Evolutionary conservation across 2,329 filamentous ascomycete genomes (phyloP).

Genomic region (Neofusicoccum umdonicola): DNA sequence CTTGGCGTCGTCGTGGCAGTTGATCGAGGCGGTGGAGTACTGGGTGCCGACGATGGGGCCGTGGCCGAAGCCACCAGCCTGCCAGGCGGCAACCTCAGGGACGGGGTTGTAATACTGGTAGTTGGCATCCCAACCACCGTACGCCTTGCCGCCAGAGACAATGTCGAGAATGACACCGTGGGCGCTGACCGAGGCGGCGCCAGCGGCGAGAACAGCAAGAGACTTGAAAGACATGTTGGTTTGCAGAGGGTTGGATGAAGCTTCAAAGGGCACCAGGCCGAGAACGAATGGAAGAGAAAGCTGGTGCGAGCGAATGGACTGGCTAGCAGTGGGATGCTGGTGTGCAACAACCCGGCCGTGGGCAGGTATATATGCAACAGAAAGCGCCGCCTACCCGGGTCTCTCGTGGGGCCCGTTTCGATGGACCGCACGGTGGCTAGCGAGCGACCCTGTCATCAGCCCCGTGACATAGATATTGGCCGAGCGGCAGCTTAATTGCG

Average conservation of each 20-base stretch:
- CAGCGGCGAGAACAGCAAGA: conserved; percentile 10
- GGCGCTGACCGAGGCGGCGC: conserved; percentile 7
- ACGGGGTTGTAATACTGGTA: conserved; percentile 14
- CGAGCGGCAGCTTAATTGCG: conserved; percentile 1
- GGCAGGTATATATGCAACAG: conserved; percentile 8
- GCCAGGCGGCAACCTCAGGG: conserved; percentile 15
- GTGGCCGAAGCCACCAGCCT: conserved; percentile 10
- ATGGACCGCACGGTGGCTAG: not conserved
- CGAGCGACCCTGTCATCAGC: conserved; percentile 1
- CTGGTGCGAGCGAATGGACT: conserved; percentile 1
- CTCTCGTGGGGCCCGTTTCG: not conserved
- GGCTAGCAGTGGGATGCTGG: conserved; percentile 9
- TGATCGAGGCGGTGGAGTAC: conserved; percentile 7
- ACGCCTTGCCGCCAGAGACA: conserved; percentile 3
- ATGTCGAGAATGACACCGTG: conserved; percentile 16
- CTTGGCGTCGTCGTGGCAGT: conserved; percentile 13
- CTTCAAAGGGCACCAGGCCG: conserved; percentile 8
- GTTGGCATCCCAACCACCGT: conserved; percentile 15
- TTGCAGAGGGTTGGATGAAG: not conserved
- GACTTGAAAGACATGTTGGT: conserved; percentile 15
- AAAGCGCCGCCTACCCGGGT: not conserved
- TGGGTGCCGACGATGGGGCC: conserved; percentile 6
- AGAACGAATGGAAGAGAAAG: conserved; percentile 6
- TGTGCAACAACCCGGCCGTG: not conserved
- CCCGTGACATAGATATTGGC: not conserved